These are phyloP conservation scores for Musa beccarii DNA, from an alignment of 176 grass and related monocot genomes.

Conservation along the genomic window DNA sequence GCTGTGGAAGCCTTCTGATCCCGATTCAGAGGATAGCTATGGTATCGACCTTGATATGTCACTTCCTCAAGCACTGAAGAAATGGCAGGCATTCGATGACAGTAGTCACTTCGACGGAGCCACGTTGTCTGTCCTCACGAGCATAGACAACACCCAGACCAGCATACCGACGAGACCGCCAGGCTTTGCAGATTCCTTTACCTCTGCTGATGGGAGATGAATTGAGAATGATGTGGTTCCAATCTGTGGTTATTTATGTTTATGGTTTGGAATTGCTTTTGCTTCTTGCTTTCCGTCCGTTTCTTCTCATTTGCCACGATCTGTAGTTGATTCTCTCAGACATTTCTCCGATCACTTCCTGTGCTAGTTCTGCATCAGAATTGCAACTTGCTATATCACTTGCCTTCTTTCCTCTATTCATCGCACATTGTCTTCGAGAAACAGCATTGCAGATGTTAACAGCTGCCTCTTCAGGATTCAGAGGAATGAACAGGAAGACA, in stretches of 20 bases:
- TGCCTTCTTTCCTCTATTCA: too few relatives aligned
- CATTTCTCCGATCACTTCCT: not conserved
- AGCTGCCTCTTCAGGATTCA: too few relatives aligned
- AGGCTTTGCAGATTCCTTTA: slow-evolving; percentile 12
- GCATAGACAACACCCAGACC: slow-evolving; percentile 7
- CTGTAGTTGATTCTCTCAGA: not conserved
- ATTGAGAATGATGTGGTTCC: not conserved
- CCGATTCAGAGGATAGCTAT: not conserved
- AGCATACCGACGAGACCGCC: not conserved
- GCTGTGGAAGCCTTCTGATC: not conserved
- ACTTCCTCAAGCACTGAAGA: slow-evolving; percentile 7
- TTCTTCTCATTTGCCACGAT: not conserved
- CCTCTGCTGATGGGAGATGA: slow-evolving; percentile 3
- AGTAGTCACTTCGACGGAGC: not conserved
- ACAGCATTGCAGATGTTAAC: too few relatives aligned
- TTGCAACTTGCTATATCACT: too few relatives aligned
- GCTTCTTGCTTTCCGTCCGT: not conserved
- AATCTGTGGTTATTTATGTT: not conserved
- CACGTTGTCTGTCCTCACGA: not conserved
- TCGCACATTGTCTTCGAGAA: too few relatives aligned
- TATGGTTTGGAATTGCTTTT: not conserved
- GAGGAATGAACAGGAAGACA: too few relatives aligned
- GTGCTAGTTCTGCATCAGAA: not conserved
- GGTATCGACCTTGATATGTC: slow-evolving; percentile 10
- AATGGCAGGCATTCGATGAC: slow-evolving; percentile 10